A percentile compares a stretch with the other conserved stretches of the same genome.
Evolutionary conservation across 1,139 yeast genomes (phyloP).

Genomic region (Taphrina sp.): DNA sequence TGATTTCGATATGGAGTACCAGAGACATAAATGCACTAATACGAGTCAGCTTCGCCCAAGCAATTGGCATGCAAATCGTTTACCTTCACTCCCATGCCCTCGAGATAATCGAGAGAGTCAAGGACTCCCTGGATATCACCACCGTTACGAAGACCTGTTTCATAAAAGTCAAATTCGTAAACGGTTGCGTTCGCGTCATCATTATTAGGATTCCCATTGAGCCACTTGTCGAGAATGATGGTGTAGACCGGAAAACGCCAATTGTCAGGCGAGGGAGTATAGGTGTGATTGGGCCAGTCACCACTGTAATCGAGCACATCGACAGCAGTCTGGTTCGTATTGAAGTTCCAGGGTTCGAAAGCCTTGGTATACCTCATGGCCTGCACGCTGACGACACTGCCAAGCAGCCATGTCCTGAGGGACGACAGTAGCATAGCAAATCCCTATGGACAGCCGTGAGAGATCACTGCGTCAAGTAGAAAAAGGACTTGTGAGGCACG

Average conservation of each 20-base stretch:
- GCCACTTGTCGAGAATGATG: constrained; percentile 33
- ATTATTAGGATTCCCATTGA: constrained; percentile 34
- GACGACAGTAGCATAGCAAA: neutral
- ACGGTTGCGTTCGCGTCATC: constrained; percentile 33
- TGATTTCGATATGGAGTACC: constrained; percentile 34
- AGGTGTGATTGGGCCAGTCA: constrained; percentile 29
- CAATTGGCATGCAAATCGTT: neutral
- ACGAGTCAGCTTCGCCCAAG: neutral
- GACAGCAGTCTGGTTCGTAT: constrained; percentile 29
- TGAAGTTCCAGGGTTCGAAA: constrained; percentile 28
- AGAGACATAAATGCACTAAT: constrained; percentile 33
- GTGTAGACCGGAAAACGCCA: constrained; percentile 35
- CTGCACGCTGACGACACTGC: neutral
- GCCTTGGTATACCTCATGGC: constrained; percentile 8
- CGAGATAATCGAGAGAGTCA: constrained; percentile 33
- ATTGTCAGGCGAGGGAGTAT: constrained; percentile 30
- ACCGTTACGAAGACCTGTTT: constrained; percentile 33
- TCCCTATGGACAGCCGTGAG: too few relatives aligned
- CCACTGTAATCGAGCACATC: constrained; percentile 32
- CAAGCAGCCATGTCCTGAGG: neutral
- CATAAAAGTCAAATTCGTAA: constrained; percentile 32
- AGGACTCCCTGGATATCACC: constrained; percentile 34
- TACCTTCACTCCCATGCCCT: constrained; percentile 38
- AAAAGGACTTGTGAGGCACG: too few relatives aligned
- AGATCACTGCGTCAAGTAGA: too few relatives aligned